Base-by-base conservation (phyloP, 1,139 yeast species). In the Zhuliangozyma parablackwelliae region DNA sequence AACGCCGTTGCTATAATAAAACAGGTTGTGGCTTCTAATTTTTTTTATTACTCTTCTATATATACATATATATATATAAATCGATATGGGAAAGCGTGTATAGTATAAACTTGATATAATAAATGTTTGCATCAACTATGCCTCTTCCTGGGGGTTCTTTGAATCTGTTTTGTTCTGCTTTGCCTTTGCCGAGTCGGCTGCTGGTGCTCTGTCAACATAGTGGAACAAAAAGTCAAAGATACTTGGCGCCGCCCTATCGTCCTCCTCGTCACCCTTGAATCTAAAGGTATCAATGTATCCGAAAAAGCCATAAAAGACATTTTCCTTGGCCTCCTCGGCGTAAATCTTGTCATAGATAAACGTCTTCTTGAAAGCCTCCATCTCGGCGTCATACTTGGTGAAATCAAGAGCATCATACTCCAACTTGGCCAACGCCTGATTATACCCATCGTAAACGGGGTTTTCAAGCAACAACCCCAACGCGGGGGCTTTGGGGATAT, bases 401-500 rank as follows among this genome's bases (percentile, higher is more conserved):
- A 90, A 92, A 33, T 78, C 81, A 38, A 92, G 72, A 11, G 76
- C 77, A 30, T 83, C 84, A 54, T 87, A 86, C n/a, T 96, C 97
- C 53, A 82, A 78, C 43, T 80, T 80, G 41, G 75, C 73, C 47
- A 92, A 69, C 51, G 79, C 77, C 21, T 72, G 69, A 59, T 92
- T 92, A 59, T 85, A 88, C 7, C 87, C 83, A 38, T 85, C 95
- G 59, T 87, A 92, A 10, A 90, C 95, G 0, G 98, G 98, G 41
- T 84, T 80, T 54, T 94, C 98, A 41, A 92, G 72, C 36, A 94
- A 65, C 41, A 92, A 69, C 0, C 99, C 99, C 45, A 92, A 69
- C 28, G 97, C 95, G 6, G 99, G 99, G 0, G 97, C 98, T 62
- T 92, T 94, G 37, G 99, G 99, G 46, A 92, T 86, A 55, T 89